Evolutionary conservation across 1,139 yeast species (phyloP).

Genomic region (Taphrina sp.): DNA sequence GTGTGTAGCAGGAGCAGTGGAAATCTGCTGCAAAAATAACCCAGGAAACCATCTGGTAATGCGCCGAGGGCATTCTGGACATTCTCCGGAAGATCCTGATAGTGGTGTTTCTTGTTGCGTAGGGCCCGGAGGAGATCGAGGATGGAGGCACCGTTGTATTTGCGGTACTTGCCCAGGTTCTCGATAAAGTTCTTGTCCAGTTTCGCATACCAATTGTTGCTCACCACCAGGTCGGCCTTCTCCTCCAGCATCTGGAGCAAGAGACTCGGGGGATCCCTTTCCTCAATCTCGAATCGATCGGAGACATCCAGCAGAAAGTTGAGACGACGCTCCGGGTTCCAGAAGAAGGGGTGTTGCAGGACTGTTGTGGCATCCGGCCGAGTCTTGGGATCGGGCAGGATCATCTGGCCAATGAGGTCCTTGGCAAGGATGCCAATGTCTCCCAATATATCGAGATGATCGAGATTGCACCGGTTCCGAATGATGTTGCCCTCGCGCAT

Average conservation of each 20-base stretch:
- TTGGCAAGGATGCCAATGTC: slow-evolving; percentile 60
- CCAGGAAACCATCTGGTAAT: slow-evolving; percentile 77
- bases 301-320: slow-evolving; percentile 83
- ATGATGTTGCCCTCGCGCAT: slow-evolving; percentile 85
- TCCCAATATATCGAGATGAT: slow-evolving; percentile 47
- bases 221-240: slow-evolving; percentile 54
- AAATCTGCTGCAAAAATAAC: slow-evolving; percentile 68
- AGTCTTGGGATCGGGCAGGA: slow-evolving; percentile 60
- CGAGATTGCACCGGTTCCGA: slow-evolving; percentile 62
- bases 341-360: slow-evolving; percentile 81
- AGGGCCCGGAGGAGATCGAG: slow-evolving; percentile 86
- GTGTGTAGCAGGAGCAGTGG: slow-evolving; percentile 77
- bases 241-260: slow-evolving; percentile 61
- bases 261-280: slow-evolving; percentile 79
- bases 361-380: slow-evolving; percentile 73
- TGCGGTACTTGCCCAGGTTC: slow-evolving; percentile 84
- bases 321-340: slow-evolving; percentile 72
- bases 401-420: slow-evolving; percentile 72
- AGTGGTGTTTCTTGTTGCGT: slow-evolving; percentile 75
- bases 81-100: slow-evolving; percentile 74
- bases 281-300: slow-evolving; percentile 85
- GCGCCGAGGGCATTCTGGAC: slow-evolving; percentile 63
- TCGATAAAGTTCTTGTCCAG: slow-evolving; percentile 71
- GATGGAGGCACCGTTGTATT: slow-evolving; percentile 72
- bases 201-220: slow-evolving; percentile 73